phyloP scores from a whole-genome alignment of 768 basidiomycete species.

The Tylopilus sp. region DNA sequence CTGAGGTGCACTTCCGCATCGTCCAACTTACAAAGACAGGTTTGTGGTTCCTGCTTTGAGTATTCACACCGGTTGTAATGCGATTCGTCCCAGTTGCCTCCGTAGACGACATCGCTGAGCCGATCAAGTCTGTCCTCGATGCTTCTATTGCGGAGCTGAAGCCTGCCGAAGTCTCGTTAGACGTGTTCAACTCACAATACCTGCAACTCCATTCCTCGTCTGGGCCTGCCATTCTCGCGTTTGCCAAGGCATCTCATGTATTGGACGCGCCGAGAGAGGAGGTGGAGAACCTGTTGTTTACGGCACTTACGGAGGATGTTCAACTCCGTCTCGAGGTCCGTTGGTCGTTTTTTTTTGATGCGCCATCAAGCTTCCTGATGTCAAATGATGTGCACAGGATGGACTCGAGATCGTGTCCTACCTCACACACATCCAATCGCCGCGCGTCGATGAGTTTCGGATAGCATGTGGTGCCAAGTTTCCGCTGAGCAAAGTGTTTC shows the following conservation, averaged over 20 bases:
- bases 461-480: constrained; percentile 51
- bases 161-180: constrained; percentile 54
- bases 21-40: constrained; percentile 59
- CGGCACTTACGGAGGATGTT: constrained; percentile 41
- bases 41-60: constrained; percentile 25
- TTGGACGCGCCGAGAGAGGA: constrained; percentile 53
- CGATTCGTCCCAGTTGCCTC: constrained; percentile 40
- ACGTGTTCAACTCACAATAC: constrained; percentile 72
- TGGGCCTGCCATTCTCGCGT: constrained; percentile 55
- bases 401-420: constrained; percentile 47
- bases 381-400: constrained; percentile 37
- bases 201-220: constrained; percentile 58
- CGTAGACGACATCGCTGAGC: constrained; percentile 41
- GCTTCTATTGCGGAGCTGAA: constrained; percentile 49
- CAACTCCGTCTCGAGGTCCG: constrained; percentile 48
- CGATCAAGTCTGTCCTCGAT: constrained; percentile 49
- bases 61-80: not conserved
- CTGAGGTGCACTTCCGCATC: constrained; percentile 70
- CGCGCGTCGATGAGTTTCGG: constrained; percentile 60
- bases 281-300: constrained; percentile 57
- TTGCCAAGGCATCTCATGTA: constrained; percentile 51
- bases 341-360: not conserved
- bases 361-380: not conserved
- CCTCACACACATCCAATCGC: constrained; percentile 47
- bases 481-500: constrained; percentile 65